These are phyloP conservation scores for Agrostemma githago DNA, from an alignment of 148 eudicot species.

Conservation along the genomic window DNA sequence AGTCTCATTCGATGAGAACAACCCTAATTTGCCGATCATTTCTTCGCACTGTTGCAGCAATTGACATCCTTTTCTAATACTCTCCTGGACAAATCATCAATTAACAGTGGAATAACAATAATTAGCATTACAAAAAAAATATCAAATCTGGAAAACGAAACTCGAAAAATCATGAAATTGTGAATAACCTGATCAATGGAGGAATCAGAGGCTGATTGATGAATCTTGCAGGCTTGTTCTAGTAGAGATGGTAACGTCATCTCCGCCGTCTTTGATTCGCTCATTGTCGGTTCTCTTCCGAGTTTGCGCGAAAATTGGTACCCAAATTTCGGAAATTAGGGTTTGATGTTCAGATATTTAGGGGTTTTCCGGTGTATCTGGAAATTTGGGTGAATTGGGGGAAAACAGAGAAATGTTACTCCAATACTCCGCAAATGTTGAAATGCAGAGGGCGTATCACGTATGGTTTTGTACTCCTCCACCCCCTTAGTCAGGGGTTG, in stretches of 20 bases:
- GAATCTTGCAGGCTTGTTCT: slow-evolving; percentile 54
- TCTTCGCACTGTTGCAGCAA: slow-evolving; percentile 59
- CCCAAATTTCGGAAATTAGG: slow-evolving; percentile 4
- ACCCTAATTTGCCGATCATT: slow-evolving; percentile 59
- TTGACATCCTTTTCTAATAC: slow-evolving; percentile 52
- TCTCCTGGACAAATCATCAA: slow-evolving; percentile 36
- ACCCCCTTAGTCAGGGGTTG: too few species aligned
- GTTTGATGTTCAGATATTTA: not conserved
- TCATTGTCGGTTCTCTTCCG: slow-evolving; percentile 20
- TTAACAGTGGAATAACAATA: not conserved
- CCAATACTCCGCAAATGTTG: too few species aligned
- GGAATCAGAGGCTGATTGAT: slow-evolving; percentile 39
- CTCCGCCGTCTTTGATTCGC: slow-evolving; percentile 42
- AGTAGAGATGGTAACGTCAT: slow-evolving; percentile 51
- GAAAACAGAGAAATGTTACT: not conserved
- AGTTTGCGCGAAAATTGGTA: slow-evolving; percentile 5
- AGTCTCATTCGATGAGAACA: slow-evolving; percentile 67
- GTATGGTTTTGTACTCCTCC: too few species aligned
- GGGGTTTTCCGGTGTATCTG: not conserved
- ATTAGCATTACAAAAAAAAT: not conserved
- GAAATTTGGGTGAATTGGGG: not conserved
- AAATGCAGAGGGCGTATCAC: not conserved
- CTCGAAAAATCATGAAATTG: not conserved
- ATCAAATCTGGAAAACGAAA: not conserved
- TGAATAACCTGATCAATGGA: slow-evolving; percentile 41